Evolutionary conservation across 148 eudicot species (phyloP).

Genomic region (Silene uniflora): DNA sequence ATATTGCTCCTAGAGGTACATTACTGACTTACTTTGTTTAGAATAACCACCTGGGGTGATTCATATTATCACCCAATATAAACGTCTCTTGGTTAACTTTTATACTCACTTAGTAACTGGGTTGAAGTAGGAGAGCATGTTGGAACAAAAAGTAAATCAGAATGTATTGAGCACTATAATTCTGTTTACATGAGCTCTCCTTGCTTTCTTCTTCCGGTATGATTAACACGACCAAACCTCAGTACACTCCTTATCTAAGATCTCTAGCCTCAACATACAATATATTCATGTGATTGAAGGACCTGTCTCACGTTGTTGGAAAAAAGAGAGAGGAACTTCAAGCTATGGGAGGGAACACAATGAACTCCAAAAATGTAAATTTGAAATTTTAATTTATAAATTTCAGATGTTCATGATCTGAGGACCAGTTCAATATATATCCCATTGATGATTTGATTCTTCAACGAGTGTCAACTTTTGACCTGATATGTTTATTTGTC

Average conservation of each 20-base stretch:
- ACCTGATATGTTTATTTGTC: no score
- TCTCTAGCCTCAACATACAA: constrained; percentile 10
- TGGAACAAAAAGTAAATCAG: constrained; percentile 84
- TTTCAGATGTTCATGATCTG: background rate
- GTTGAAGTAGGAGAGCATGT: constrained; percentile 93
- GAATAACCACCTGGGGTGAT: background rate
- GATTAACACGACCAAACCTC: constrained; percentile 13
- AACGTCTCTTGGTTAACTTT: constrained; percentile 4
- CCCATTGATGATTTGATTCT: no score
- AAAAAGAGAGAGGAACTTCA: constrained; percentile 90
- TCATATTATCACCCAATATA: background rate
- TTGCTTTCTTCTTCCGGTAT: no score
- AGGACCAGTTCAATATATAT: no score
- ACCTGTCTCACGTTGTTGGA: constrained; percentile 92
- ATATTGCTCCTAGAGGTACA: constrained; percentile 85
- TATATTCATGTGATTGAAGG: constrained; percentile 36
- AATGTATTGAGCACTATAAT: constrained; percentile 77
- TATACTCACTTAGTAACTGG: constrained; percentile 56
- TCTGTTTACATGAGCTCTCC: constrained; percentile 78
- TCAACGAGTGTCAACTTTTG: no score
- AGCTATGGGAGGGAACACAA: constrained; percentile 81
- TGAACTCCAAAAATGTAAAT: constrained; percentile 63
- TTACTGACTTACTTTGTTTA: constrained; percentile 4
- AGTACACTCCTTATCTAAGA: background rate
- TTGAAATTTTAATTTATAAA: background rate